phyloP scores from a whole-genome alignment of 2,329 filamentous ascomycete species.

The Zasmidium angulare region DNA sequence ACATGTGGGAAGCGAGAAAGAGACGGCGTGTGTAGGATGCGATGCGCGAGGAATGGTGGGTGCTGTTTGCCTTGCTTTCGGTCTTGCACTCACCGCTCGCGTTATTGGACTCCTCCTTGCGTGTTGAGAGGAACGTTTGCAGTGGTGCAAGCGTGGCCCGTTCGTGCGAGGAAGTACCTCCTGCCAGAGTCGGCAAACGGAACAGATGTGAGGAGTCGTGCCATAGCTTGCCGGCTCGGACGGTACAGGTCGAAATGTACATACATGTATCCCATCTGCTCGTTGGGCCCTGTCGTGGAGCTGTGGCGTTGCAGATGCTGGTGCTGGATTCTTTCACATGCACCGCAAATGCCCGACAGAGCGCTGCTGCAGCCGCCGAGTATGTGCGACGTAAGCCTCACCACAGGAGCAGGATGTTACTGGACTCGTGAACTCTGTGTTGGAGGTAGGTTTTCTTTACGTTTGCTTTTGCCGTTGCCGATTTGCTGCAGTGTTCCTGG shows the following conservation, averaged over 20 bases:
- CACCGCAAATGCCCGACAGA: not conserved
- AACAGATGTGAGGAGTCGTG: not conserved
- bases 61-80: not conserved
- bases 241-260: not conserved
- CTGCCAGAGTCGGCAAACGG: too few relatives aligned
- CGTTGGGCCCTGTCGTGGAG: not conserved
- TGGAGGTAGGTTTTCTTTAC: too few relatives aligned
- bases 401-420: too few relatives aligned
- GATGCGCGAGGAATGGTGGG: not conserved
- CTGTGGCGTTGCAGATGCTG: not conserved
- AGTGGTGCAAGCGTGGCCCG: not conserved
- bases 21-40: not conserved
- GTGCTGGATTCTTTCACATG: not conserved
- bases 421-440: too few relatives aligned
- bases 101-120: not conserved
- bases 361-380: not conserved
- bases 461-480: not conserved
- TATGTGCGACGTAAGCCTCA: not conserved
- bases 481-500: not conserved
- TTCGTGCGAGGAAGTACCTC: slow-evolving; percentile 1
- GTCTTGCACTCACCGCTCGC: not conserved
- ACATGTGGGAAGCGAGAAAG: not conserved
- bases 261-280: not conserved
- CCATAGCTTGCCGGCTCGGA: not conserved
- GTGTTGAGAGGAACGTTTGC: not conserved